Percentiles rank a stretch among this genome's conserved stretches.
Conservation (phyloP, 2,329 filamentous ascomycete species). For the Neurospora sp. region DNA sequence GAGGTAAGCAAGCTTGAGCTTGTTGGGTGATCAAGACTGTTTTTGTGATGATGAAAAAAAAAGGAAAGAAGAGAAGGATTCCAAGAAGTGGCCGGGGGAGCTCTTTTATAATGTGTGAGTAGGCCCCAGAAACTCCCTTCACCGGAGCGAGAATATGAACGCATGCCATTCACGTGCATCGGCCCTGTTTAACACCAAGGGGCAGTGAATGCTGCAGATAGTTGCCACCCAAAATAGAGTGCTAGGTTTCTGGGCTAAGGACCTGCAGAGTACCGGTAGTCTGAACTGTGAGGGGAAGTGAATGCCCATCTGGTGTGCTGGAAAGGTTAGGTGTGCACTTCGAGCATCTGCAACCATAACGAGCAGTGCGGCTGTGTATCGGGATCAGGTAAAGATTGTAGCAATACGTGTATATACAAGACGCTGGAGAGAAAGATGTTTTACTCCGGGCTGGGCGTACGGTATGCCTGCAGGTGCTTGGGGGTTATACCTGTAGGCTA, state of each 20-base stretch:
- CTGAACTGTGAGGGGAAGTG: neutral
- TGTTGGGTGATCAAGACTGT: neutral
- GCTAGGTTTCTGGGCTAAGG: too few relatives aligned
- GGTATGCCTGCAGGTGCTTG: neutral
- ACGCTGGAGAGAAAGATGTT: neutral
- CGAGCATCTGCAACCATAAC: neutral
- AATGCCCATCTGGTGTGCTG: neutral
- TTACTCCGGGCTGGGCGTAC: neutral
- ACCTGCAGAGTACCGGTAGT: neutral
- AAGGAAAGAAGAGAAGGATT: too few relatives aligned
- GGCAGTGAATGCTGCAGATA: neutral
- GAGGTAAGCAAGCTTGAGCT: neutral
- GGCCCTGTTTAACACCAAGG: too few relatives aligned
- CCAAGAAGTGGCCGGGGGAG: neutral
- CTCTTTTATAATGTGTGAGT: neutral
- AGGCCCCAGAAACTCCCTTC: too few relatives aligned
- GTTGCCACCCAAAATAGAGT: neutral
- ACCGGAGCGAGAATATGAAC: too few relatives aligned
- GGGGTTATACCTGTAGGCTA: neutral
- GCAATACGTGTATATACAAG: neutral
- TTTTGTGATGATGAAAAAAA: neutral
- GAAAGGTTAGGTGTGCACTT: neutral
- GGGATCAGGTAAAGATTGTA: neutral
- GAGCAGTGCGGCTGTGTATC: neutral
- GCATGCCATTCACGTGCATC: too few relatives aligned